Base-by-base conservation (phyloP, 768 basidiomycete genomes). In the Tubosaeta sp. region DNA sequence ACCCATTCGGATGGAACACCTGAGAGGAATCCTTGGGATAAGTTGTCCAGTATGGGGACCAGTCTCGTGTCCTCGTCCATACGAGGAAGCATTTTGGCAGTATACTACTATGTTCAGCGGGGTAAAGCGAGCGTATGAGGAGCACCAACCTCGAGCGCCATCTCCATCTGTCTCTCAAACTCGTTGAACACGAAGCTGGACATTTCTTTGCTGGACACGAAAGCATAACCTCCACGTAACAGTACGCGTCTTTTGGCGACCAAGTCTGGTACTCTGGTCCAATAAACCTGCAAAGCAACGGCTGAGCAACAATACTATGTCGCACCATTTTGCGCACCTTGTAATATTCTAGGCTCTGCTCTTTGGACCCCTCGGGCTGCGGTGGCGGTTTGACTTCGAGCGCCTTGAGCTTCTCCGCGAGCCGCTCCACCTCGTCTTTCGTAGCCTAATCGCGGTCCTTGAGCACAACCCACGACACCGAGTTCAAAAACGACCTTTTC, bases 11-110 rank as follows among this genome's bases (percentile, higher is more conserved):
- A 87, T 2, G 90, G 80, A 34, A 95, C 81, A 22, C 96, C 96
- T 1, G 90, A 87, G 19, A 93, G 74, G 80, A 98, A 97, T 44
- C 94, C 94, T 67, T 90, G 84, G 3, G 94, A 94, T 12, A 99
- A 78, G 67, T 96, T 93, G 53, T 87, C 80, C 13, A 99, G 80
- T 48, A 99, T 81, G 18, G 94, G 94, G 5, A 91, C 69, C 10
- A 99, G 71, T 24, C 96, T 87, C 16, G 87, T 87, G 63, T 98
- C 96, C 69, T 97, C 95, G 60, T 98, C 94, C 52, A 99, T 76
- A 14, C 92, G 82, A 3, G 94, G 94, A 6, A 98, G 78, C 21
- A 84, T 81, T 65, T 86, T 87, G 4, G 93, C 84, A 6, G 94
- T 97, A 48, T 80, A 64, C 94, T 98, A 58, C 34, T 22, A 11